Evolutionary conservation across 768 basidiomycete genomes (phyloP), one percentile per base, ranked within the genome.

Genomic region (Auricularia sp.): DNA sequence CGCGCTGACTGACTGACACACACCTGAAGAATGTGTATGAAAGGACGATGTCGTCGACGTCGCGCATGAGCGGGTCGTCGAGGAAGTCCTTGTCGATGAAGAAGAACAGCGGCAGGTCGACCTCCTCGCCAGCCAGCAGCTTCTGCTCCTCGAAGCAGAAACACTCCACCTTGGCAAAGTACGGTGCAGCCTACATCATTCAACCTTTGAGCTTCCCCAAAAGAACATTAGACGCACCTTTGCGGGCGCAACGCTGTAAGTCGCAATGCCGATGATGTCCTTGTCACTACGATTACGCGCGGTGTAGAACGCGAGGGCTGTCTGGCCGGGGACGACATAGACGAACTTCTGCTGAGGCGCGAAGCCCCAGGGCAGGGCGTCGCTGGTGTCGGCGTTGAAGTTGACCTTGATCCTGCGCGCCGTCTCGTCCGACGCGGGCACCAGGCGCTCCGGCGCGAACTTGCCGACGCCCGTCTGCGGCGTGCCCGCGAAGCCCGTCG

Each of bases 91-190:
- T 91, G 79, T 99, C 97, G 69, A 99, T 96, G 80, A 99, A 99
- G 79, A 99, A 99, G 64, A 99, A 83, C 21, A 99, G 81, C 2
- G 97, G 97, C 84, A 99, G 92, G 75, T 99, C 97, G 39, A 99
- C 90, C 76, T 98, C 94, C 77, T 99, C 97, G 35, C 89, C 88
- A 0, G 95, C 94, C 33, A 97, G 79, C 10, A 99, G 84, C 70
- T 87, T 90, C 75, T 99, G 97, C 73, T 99, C 97, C 74, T 99
- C 97, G 69, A 99, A 99, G 76, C 97, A 99, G 79, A 99, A 99
- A 69, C 97, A 99, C 74, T 99, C 97, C 12, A 99, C 93, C 78
- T 99, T 99, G 61, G 95, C 93, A 72, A 99, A 99, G 75, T 98
- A 98, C 0, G 96, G 94, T 8, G 97, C 97, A 68, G 98, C 83